A percentile compares a stretch with the other conserved stretches of the same genome.
Evolutionary conservation across 306 rosid species (phyloP).

Genomic region (Pyrus bretschneideri): DNA sequence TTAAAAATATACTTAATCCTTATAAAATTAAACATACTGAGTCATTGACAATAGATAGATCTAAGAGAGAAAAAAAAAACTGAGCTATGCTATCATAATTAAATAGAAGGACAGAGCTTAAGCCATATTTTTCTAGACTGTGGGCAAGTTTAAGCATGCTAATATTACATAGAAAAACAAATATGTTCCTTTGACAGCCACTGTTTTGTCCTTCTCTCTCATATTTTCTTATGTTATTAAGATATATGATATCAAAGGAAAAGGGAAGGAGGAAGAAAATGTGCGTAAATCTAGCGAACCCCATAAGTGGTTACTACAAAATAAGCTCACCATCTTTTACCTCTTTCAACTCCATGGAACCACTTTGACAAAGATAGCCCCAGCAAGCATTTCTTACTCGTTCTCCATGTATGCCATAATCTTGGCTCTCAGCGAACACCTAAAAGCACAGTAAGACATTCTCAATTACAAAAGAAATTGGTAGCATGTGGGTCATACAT

Average conservation of each 20-base stretch:
- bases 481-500: neutral
- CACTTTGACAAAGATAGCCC: slow-evolving; percentile 99
- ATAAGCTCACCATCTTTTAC: slow-evolving; percentile 33
- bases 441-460: slow-evolving; percentile 26
- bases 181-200: neutral
- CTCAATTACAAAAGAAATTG: slow-evolving; percentile 14
- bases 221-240: neutral
- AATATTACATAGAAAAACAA: neutral
- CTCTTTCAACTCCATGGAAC: slow-evolving; percentile 96
- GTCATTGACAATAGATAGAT: neutral
- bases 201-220: neutral
- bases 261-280: slow-evolving; percentile 8
- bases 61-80: neutral
- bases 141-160: neutral
- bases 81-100: neutral
- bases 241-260: neutral
- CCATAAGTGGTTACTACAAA: slow-evolving; percentile 13
- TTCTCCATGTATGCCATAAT: slow-evolving; percentile 91
- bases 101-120: neutral
- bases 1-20: neutral
- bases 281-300: slow-evolving; percentile 4
- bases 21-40: neutral
- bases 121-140: neutral
- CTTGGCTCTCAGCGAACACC: slow-evolving; percentile 96
- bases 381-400: slow-evolving; percentile 97